Conservation (phyloP, 768 basidiomycete genomes). For the Russula lepida region DNA sequence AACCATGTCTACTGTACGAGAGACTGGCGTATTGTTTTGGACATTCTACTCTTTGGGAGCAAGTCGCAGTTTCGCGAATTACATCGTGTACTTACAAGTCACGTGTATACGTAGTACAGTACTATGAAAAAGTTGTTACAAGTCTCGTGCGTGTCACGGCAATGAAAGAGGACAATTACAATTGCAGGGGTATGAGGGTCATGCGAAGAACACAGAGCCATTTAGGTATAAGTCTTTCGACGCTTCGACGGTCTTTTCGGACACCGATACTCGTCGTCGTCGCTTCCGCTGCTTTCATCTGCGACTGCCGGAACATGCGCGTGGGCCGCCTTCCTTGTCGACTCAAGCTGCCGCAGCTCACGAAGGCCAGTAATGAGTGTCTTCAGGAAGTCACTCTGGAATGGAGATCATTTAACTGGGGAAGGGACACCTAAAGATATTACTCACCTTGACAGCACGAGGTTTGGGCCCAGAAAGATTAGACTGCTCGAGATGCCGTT, state of each 20-base stretch:
- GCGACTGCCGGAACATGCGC: constrained; percentile 34
- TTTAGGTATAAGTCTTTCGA: constrained; percentile 9
- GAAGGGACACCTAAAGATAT: neutral
- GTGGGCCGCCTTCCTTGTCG: constrained; percentile 40
- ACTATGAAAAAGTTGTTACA: neutral
- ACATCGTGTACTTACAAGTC: neutral
- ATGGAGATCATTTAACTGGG: neutral
- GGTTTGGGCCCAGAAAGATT: constrained; percentile 37
- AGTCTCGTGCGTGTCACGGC: neutral
- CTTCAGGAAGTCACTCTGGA: constrained; percentile 62
- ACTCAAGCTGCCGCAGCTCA: constrained; percentile 51
- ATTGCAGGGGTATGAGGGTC: neutral
- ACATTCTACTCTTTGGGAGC: neutral
- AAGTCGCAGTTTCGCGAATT: neutral
- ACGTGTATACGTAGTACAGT: neutral
- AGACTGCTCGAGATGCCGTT: constrained; percentile 44
- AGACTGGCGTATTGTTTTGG: neutral
- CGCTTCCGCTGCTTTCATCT: constrained; percentile 40
- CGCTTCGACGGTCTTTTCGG: constrained; percentile 26
- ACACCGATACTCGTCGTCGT: constrained; percentile 46
- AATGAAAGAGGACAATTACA: neutral
- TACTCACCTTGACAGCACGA: constrained; percentile 50
- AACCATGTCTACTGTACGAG: neutral
- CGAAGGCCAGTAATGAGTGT: constrained; percentile 50
- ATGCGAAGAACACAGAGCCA: neutral